Percentiles rank a stretch among this genome's conserved stretches.
These are phyloP conservation scores for Cutaneotrichosporon cyanovorans DNA, from an alignment of 1,284 basidiomycete genomes.

Conservation along the genomic window DNA sequence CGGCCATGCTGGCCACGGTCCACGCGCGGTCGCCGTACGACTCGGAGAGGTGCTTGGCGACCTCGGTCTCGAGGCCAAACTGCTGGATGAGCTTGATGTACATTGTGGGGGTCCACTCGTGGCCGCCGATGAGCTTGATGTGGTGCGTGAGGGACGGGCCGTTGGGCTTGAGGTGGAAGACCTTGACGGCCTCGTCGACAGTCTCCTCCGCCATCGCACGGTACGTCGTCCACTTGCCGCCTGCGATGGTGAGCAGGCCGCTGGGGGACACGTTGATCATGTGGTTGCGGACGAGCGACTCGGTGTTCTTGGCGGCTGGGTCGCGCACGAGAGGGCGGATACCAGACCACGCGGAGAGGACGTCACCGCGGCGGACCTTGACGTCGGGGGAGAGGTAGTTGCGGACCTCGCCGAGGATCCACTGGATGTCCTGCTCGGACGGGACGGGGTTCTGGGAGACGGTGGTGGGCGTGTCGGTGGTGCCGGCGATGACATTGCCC, in stretches of 20 bases:
- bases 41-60: constrained; percentile 86
- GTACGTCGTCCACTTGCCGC: constrained; percentile 99
- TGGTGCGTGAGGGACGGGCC: constrained; percentile 71
- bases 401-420: constrained; percentile 82
- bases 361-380: constrained; percentile 89
- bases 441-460: constrained; percentile 76
- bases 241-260: constrained; percentile 88
- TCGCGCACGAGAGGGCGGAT: constrained; percentile 83
- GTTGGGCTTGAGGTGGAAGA: constrained; percentile 57
- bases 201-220: constrained; percentile 94
- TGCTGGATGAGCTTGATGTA: constrained; percentile 93
- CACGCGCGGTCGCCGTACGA: constrained; percentile 90
- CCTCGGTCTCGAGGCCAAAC: constrained; percentile 82
- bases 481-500: constrained; percentile 94
- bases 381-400: constrained; percentile 87
- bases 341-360: constrained; percentile 92
- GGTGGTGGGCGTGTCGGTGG: constrained; percentile 77
- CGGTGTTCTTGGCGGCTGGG: constrained; percentile 69
- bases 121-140: constrained; percentile 81
- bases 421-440: constrained; percentile 88
- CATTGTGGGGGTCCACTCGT: constrained; percentile 93
- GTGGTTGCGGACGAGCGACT: constrained; percentile 88
- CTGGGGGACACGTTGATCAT: constrained; percentile 77
- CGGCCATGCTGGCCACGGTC: constrained; percentile 78
- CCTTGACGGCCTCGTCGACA: constrained; percentile 77